Evolutionary conservation across 176 grass and related monocot genomes (phyloP), one percentile per base, ranked within the genome.

Genomic region (Ananas comosus): DNA sequence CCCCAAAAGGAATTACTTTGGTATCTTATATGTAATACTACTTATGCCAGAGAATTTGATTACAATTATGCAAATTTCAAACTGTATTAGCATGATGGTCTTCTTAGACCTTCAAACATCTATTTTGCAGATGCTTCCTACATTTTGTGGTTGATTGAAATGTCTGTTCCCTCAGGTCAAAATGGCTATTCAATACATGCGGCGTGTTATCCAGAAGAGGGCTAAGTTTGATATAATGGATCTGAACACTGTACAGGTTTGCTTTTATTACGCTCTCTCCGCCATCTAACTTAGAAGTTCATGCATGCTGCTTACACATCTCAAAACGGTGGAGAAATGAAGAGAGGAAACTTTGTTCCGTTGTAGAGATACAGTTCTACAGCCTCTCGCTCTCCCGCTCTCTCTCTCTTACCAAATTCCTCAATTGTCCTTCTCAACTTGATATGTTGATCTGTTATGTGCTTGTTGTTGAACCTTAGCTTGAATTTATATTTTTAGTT

Each of bases 171-270:
- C 79, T 54, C 80, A 97, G 93, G 84, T 97, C 81, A 92, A 91
- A 86, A 67, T 97, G 80, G 89, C 79, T 83, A 72, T 97, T 64
- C 93, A 83, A 51, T 97, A 97, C 69, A 97, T 97, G 93, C 82
- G 86, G 21, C 80, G 89, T 50, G 71, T 87, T 63, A 97, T 97
- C 81, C 89, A 92, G 72, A 97, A 90, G 85, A 89, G 82, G 79
- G 93, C 93, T 64, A 97, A 92, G 74, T 97, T 97, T 72, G 93
- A 97, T 73, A 97, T 92, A 64, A 87, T 92, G 86, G 89, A 90
- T 85, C 87, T 97, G 78, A 90, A 97, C 76, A 82, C 85, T 83
- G 78, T 87, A 70, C 83, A 89, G 89, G 93, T 97, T 11, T 76
- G 16, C 18, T 86, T 71, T 61, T 67, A 48, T 67, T 17, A 17